Conservation (phyloP, 2,329 filamentous ascomycete species). For the Balansia obtecta region DNA sequence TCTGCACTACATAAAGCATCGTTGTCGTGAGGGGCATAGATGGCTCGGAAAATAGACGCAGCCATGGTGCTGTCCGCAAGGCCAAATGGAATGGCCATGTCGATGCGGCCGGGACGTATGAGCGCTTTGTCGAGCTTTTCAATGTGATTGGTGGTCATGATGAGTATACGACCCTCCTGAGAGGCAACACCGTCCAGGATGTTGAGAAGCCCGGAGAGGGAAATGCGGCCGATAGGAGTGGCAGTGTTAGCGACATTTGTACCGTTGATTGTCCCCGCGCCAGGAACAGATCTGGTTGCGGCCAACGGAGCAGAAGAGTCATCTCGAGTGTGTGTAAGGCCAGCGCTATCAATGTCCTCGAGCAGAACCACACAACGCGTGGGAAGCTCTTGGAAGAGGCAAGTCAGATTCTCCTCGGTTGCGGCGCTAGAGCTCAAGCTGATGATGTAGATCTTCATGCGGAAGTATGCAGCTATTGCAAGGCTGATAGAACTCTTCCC, state of each 20-base stretch:
- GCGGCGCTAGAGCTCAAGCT: conserved; percentile 50
- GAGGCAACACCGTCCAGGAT: conserved; percentile 64
- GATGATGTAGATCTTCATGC: conserved; percentile 60
- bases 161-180: conserved; percentile 48
- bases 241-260: neutral
- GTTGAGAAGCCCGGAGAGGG: conserved; percentile 67
- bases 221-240: conserved; percentile 32
- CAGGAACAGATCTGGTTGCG: conserved; percentile 4
- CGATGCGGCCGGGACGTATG: conserved; percentile 49
- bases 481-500: conserved; percentile 65
- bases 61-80: conserved; percentile 40
- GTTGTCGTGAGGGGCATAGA: conserved; percentile 40
- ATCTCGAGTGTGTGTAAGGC: conserved; percentile 49
- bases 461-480: conserved; percentile 57
- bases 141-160: conserved; percentile 55
- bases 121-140: conserved; percentile 50
- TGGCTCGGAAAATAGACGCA: conserved; percentile 42
- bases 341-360: conserved; percentile 65
- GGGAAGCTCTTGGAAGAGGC: conserved; percentile 55
- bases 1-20: conserved; percentile 11
- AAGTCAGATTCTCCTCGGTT: conserved; percentile 51
- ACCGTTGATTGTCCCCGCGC: conserved; percentile 3
- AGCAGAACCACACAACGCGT: conserved; percentile 60
- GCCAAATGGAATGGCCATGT: conserved; percentile 46
- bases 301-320: conserved; percentile 7